Conservation (phyloP, 192 early-diverging fungal genomes). For the Umbelopsis isabellina region DNA sequence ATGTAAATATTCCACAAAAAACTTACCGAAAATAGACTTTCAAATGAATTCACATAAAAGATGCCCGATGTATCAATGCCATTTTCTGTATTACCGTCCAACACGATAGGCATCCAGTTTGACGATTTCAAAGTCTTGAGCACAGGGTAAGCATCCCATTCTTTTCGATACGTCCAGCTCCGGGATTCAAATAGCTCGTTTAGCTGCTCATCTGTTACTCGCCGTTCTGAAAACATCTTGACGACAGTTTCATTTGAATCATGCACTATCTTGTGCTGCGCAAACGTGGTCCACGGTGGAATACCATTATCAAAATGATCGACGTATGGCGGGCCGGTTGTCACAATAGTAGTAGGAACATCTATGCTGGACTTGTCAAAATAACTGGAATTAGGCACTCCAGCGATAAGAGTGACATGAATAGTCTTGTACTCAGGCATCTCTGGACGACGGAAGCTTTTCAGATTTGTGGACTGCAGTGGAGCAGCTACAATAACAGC, state of each 20-base stretch:
- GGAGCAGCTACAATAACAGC: conserved; percentile 65
- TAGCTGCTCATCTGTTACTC: conserved; percentile 46
- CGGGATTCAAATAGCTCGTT: conserved; percentile 47
- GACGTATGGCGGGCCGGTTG: conserved; percentile 39
- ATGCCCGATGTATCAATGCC: conserved; percentile 46
- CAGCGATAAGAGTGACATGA: conserved; percentile 64
- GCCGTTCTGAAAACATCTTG: conserved; percentile 60
- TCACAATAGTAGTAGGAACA: conserved; percentile 53
- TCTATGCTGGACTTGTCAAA: conserved; percentile 41
- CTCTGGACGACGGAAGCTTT: conserved; percentile 2
- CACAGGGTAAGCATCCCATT: conserved; percentile 65
- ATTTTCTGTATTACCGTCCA: conserved; percentile 37
- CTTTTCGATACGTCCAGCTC: conserved; percentile 54
- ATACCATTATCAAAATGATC: conserved; percentile 36
- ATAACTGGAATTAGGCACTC: conserved; percentile 51
- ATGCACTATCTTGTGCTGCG: conserved; percentile 35
- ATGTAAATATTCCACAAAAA: not conserved
- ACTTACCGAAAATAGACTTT: conserved; percentile 59
- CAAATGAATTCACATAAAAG: conserved; percentile 63
- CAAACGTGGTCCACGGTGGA: conserved; percentile 50
- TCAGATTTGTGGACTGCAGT: conserved; percentile 21
- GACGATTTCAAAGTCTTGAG: conserved; percentile 36
- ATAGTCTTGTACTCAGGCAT: conserved; percentile 47
- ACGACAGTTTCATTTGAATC: conserved; percentile 52
- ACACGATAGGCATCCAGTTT: conserved; percentile 26